phyloP scores from a whole-genome alignment of 2,329 filamentous ascomycete genomes.

The Colletotrichum gigasporum region DNA sequence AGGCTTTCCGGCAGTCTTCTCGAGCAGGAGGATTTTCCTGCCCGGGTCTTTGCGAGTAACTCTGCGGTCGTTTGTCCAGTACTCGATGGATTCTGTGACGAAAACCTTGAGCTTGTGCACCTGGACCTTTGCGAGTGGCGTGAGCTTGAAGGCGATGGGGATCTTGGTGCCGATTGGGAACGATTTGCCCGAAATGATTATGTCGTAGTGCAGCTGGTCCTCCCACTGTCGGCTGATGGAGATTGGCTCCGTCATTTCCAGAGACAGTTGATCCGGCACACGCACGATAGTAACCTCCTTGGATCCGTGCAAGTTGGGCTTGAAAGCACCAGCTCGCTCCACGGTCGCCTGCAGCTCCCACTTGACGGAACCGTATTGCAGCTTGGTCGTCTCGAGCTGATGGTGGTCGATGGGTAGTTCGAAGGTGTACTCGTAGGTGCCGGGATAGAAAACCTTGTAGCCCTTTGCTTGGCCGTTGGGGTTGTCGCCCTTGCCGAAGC shows the following conservation, averaged over 20 bases:
- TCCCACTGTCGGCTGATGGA: slow-evolving; percentile 95
- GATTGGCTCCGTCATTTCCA: slow-evolving; percentile 92
- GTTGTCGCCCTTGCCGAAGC: slow-evolving; percentile 82
- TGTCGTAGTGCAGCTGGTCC: slow-evolving; percentile 94
- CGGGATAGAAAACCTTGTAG: slow-evolving; percentile 87
- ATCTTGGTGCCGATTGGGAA: slow-evolving; percentile 90
- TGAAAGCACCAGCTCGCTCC: slow-evolving; percentile 88
- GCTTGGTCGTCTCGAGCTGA: slow-evolving; percentile 86
- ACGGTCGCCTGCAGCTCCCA: slow-evolving; percentile 89
- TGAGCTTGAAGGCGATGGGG: slow-evolving; percentile 93
- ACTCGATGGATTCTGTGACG: slow-evolving; percentile 89
- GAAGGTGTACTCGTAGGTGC: slow-evolving; percentile 74
- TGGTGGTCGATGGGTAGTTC: slow-evolving; percentile 90
- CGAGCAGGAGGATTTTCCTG: slow-evolving; percentile 85
- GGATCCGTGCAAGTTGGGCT: slow-evolving; percentile 83
- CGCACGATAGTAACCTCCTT: slow-evolving; percentile 88
- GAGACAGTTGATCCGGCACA: slow-evolving; percentile 84
- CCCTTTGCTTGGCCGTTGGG: slow-evolving; percentile 73
- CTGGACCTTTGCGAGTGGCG: slow-evolving; percentile 90
- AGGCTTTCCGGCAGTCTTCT: slow-evolving; percentile 84
- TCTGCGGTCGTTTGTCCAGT: slow-evolving; percentile 86
- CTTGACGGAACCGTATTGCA: slow-evolving; percentile 86
- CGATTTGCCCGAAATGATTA: slow-evolving; percentile 94
- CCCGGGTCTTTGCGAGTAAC: slow-evolving; percentile 87
- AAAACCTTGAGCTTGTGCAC: slow-evolving; percentile 93